These are phyloP conservation scores for Beauveria brongniartii DNA, from an alignment of 2,329 filamentous ascomycete species.

Conservation along the genomic window DNA sequence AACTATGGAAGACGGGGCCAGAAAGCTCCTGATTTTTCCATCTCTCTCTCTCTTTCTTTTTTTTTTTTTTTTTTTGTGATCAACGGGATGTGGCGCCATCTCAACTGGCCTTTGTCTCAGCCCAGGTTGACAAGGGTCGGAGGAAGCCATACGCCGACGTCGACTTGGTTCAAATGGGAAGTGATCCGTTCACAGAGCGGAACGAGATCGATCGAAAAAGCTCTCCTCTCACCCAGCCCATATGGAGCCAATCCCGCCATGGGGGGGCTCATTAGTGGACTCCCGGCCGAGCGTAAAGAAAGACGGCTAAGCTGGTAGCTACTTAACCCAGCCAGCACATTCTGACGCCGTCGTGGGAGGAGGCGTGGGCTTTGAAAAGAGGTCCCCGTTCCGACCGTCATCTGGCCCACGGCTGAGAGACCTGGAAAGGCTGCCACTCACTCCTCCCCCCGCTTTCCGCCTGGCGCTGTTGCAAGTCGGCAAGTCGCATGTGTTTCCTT, in stretches of 20 bases:
- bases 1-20: background rate
- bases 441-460: background rate
- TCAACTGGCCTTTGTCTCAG: background rate
- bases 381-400: background rate
- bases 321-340: background rate
- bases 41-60: background rate
- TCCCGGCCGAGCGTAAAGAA: background rate
- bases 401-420: background rate
- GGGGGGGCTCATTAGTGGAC: background rate
- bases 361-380: background rate
- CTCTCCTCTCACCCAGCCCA: background rate
- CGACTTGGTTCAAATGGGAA: background rate
- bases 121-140: constrained; percentile 8
- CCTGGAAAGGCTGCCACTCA: background rate
- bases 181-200: background rate
- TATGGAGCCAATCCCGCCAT: background rate
- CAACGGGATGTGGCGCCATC: background rate
- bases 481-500: constrained; percentile 1
- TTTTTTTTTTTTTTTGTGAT: no score
- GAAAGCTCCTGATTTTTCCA: background rate
- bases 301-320: background rate
- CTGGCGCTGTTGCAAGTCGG: background rate
- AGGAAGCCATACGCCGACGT: background rate
- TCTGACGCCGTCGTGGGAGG: background rate
- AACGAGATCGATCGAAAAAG: constrained; percentile 1